Evolutionary conservation across 1,139 yeast species (phyloP).

Genomic region (Protomyces lactucae-debilis): DNA sequence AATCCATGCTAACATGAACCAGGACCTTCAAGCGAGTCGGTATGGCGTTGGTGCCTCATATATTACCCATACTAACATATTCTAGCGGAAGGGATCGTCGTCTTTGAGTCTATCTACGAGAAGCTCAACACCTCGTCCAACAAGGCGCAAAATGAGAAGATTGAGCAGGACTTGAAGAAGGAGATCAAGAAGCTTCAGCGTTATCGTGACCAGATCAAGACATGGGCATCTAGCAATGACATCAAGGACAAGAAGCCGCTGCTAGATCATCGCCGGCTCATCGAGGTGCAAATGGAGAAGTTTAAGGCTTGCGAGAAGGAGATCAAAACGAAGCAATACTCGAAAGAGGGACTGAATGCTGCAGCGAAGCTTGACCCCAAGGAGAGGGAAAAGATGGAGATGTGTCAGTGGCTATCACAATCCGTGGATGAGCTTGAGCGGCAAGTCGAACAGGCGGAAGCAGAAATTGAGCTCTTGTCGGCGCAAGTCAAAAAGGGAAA

Average conservation of each 20-base stretch:
- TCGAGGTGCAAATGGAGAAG: constrained; percentile 93
- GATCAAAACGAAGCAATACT: constrained; percentile 92
- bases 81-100: constrained; percentile 56
- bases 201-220: constrained; percentile 90
- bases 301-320: constrained; percentile 92
- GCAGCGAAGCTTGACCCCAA: constrained; percentile 67
- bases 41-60: neutral
- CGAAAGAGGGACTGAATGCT: constrained; percentile 85
- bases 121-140: constrained; percentile 78
- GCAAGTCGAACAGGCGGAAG: constrained; percentile 76
- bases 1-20: neutral
- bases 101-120: constrained; percentile 81
- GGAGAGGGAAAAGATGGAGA: constrained; percentile 73
- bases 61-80: neutral
- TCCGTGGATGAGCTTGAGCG: constrained; percentile 77
- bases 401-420: constrained; percentile 64
- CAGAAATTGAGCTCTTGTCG: constrained; percentile 60
- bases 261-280: constrained; percentile 72
- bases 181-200: constrained; percentile 94
- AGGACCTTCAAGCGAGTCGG: constrained; percentile 27
- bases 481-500: constrained; percentile 53
- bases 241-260: constrained; percentile 82
- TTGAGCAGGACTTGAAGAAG: constrained; percentile 85
- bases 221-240: constrained; percentile 89
- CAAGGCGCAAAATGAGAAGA: constrained; percentile 86